These are phyloP conservation scores for Excoecaria agallocha DNA, from an alignment of 345 rosid genomes.

Conservation along the genomic window DNA sequence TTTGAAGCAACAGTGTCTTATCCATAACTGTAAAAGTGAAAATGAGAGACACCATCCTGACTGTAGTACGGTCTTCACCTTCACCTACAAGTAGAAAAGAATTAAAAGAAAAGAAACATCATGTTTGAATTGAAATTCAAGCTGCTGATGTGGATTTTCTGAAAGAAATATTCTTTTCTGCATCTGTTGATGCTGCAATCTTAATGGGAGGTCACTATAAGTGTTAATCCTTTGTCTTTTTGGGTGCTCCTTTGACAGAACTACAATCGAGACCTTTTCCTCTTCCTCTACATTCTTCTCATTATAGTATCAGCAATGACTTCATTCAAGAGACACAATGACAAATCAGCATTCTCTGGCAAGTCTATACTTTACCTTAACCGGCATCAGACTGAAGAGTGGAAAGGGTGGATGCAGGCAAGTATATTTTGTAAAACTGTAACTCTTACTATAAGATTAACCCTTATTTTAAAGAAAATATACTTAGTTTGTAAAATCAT, in stretches of 20 bases:
- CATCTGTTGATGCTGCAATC: background rate
- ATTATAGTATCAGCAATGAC: constrained; percentile 86
- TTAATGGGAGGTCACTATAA: background rate
- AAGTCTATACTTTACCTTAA: constrained; percentile 79
- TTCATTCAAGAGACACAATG: constrained; percentile 75
- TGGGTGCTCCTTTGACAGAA: constrained; percentile 50
- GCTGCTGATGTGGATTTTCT: background rate
- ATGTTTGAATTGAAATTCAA: background rate
- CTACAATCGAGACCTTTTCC: constrained; percentile 91
- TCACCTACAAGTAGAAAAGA: background rate
- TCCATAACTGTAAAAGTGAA: background rate
- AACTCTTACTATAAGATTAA: background rate
- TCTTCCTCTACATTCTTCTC: constrained; percentile 81
- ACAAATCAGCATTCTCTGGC: constrained; percentile 76
- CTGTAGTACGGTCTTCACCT: background rate
- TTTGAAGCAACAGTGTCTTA: background rate
- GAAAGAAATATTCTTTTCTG: constrained; percentile 5
- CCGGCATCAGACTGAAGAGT: constrained; percentile 96
- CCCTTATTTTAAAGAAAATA: background rate
- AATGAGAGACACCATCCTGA: background rate
- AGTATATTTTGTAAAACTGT: constrained; percentile 31
- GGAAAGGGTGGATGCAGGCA: constrained; percentile 99
- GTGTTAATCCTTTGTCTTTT: constrained; percentile 11
- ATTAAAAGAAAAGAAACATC: background rate
- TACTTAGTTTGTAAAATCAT: background rate